Conservation (phyloP, 768 basidiomycete species). For the Heimioporus sp. region DNA sequence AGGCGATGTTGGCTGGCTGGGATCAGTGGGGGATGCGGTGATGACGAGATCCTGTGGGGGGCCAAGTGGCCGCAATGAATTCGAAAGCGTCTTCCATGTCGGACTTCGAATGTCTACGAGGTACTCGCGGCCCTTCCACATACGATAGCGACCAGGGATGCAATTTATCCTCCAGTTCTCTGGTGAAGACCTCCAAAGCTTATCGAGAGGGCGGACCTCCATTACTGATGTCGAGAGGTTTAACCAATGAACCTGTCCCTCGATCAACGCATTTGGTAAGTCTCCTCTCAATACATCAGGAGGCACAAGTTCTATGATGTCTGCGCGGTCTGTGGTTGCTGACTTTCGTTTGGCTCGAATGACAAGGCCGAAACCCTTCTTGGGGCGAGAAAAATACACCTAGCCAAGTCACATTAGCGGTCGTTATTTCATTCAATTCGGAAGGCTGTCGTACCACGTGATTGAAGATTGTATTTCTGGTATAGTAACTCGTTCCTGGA, state of each 20-base stretch:
- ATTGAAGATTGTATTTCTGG: constrained; percentile 6
- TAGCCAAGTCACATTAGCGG: no score
- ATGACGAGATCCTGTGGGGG: constrained; percentile 14
- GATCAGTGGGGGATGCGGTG: neutral
- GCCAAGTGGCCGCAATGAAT: constrained; percentile 16
- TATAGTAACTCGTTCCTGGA: no score
- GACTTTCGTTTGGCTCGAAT: constrained; percentile 11
- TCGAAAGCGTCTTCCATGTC: constrained; percentile 21
- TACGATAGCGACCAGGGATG: constrained; percentile 1
- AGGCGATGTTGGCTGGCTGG: neutral
- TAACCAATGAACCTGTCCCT: constrained; percentile 28
- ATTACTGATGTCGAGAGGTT: constrained; percentile 16
- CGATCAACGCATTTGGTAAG: neutral
- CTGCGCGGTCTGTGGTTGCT: neutral
- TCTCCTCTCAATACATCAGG: constrained; percentile 15
- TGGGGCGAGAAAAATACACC: no score
- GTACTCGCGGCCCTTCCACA: neutral
- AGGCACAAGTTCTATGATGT: constrained; percentile 20
- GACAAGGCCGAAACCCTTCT: constrained; percentile 1
- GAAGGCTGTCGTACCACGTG: neutral
- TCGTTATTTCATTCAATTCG: no score
- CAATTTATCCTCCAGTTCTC: constrained; percentile 22
- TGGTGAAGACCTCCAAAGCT: constrained; percentile 13
- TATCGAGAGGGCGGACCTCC: constrained; percentile 24
- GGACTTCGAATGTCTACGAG: constrained; percentile 27